Base-by-base conservation (phyloP, 169 alveolate species). In the Theileria parva region DNA sequence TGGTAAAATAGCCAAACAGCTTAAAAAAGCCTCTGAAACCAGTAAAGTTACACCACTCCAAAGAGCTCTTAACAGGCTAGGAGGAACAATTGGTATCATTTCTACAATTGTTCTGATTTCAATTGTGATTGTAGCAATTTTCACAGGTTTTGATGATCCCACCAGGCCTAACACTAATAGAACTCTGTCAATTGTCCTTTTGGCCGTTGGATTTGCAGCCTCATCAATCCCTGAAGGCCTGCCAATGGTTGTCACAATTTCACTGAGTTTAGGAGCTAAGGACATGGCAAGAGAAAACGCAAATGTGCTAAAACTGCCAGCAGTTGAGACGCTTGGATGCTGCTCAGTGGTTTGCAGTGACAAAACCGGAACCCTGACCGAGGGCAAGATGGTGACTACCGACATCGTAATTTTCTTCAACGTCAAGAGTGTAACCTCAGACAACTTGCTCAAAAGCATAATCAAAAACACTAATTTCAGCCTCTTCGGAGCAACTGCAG, bases 161-260 rank as follows among this genome's bases (percentile, higher is more conserved):
- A 90, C 96, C n/a, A 92, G 91, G 59, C 96, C 96, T 0, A 92
- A 92, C 77, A 83, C 90, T 27, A 92, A 91, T 75, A 93, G 92
- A 11, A 73, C 85, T 8, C 67, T 90, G 28, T 87, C 98, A 67
- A 95, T 96, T 57, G 92, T 97, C 65, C 95, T 96, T 39, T 97
- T 97, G 32, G 99, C 99, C 12, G 99, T 97, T 44, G 96, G 96
- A 21, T 91, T 94, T 55, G 97, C 97, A 5, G 97, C 94, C 27
- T 92, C 97, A 17, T 91, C 97, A 28, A 93, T 95, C 59, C 99
- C 99, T n/a, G 99, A 97, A 87, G 99, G 99, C n/a, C 92, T 97
- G 37, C 99, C 99, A 64, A 94, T 97, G 91, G 99, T 98, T 59
- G 99, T 97, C 60, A 97, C 99, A 39, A 95, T 97, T 60, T 96